Percentiles rank a stretch among this genome's conserved stretches.
These are phyloP conservation scores for barley (Hordeum vulgare) DNA, from an alignment of 176 grass and related monocot genomes.

Conservation along the genomic window DNA sequence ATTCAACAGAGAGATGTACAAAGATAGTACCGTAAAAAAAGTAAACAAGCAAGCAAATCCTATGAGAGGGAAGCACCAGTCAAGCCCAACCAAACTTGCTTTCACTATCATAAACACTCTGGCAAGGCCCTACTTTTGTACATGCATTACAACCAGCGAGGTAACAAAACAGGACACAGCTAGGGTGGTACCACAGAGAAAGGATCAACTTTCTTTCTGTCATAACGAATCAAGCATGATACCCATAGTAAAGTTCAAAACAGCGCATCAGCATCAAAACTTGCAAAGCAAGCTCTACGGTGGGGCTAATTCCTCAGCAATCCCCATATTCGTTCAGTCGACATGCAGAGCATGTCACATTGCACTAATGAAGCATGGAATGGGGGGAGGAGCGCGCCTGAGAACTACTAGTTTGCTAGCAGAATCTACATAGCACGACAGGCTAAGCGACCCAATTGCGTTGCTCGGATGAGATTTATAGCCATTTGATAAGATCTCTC, in stretches of 20 bases:
- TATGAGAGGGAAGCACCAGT: conserved; percentile 27
- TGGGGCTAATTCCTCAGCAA: not conserved
- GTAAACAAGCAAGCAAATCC: conserved; percentile 8
- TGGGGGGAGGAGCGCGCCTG: not conserved
- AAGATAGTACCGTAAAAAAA: conserved; percentile 25
- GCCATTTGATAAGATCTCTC: conserved; percentile 9
- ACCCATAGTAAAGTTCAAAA: conserved; percentile 19
- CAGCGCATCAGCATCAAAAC: conserved; percentile 20
- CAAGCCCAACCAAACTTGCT: conserved; percentile 38
- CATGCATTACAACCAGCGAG: not conserved
- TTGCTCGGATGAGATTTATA: not conserved
- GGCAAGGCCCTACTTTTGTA: conserved; percentile 35
- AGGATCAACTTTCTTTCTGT: conserved; percentile 15
- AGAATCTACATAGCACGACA: not conserved
- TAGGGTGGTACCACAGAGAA: conserved; percentile 15
- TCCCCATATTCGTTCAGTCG: not conserved
- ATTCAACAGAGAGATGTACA: not conserved
- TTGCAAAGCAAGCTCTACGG: conserved; percentile 6
- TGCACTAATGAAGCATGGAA: not conserved
- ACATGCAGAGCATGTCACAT: not conserved
- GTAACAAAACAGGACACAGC: not conserved
- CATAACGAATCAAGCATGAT: conserved; percentile 24
- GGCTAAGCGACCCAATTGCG: not conserved
- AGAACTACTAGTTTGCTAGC: conserved; percentile 4
- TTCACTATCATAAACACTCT: conserved; percentile 41